Conservation (phyloP, 2,329 filamentous ascomycete genomes). For the Cordyceps farinosa region DNA sequence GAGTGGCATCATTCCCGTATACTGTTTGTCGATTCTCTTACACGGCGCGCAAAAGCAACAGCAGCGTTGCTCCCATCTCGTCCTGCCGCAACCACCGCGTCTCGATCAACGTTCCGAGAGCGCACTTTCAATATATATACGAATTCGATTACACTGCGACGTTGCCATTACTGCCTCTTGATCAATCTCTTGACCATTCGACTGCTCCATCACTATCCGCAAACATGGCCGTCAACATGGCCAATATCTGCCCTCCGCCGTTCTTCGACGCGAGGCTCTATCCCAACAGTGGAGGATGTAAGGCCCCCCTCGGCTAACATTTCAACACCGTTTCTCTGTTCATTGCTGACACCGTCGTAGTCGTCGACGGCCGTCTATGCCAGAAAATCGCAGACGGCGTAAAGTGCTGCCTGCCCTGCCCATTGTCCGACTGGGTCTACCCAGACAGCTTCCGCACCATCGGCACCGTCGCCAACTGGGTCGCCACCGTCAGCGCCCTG, state of each 20-base stretch:
- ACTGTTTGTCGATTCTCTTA: background rate
- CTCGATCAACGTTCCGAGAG: background rate
- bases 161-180: background rate
- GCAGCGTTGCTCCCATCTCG: background rate
- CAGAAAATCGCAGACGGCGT: conserved; percentile 46
- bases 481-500: conserved; percentile 70
- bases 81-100: background rate
- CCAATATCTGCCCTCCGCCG: conserved; percentile 58
- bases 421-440: conserved; percentile 73
- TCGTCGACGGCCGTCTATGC: conserved; percentile 54
- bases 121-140: background rate
- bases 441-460: conserved; percentile 57
- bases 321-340: background rate
- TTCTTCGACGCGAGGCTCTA: conserved; percentile 65
- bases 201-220: background rate
- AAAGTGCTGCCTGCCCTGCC: conserved; percentile 86
- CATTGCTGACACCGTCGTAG: conserved; percentile 36
- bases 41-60: background rate
- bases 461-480: conserved; percentile 70
- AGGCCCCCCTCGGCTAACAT: conserved; percentile 29
- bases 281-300: conserved; percentile 63
- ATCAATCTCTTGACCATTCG: background rate
- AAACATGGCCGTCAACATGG: conserved; percentile 6
- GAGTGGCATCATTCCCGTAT: background rate
- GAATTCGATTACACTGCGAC: background rate